These are phyloP conservation scores for Tilletia walkeri DNA, from an alignment of 1,284 basidiomycete species.

Conservation along the genomic window DNA sequence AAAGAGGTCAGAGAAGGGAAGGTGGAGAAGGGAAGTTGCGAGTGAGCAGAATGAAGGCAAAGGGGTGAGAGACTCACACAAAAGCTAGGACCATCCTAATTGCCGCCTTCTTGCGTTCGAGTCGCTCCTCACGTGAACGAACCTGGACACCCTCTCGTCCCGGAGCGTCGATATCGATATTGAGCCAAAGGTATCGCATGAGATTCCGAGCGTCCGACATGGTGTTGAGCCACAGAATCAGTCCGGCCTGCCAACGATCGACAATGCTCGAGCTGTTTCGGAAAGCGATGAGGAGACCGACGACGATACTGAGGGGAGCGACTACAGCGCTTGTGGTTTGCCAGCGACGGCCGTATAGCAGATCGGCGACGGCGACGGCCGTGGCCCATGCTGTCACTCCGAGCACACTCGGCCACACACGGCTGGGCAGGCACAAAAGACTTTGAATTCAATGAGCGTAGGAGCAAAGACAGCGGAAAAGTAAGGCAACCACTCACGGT, in stretches of 20 bases:
- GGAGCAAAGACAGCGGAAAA: no score
- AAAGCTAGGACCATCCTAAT: slow-evolving; percentile 8
- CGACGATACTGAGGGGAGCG: slow-evolving; percentile 82
- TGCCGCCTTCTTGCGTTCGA: slow-evolving; percentile 1
- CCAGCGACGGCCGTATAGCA: slow-evolving; percentile 63
- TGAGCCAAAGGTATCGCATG: slow-evolving; percentile 72
- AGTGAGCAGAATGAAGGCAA: background rate
- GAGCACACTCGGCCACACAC: slow-evolving; percentile 65
- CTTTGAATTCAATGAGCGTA: background rate
- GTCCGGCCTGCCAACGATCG: slow-evolving; percentile 75
- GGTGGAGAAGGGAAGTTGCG: background rate
- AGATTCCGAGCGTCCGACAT: slow-evolving; percentile 64
- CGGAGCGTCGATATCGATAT: slow-evolving; percentile 59
- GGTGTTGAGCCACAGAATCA: slow-evolving; percentile 68
- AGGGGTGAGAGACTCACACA: background rate
- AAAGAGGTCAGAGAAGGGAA: background rate
- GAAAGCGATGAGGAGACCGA: slow-evolving; percentile 60
- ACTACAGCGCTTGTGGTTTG: slow-evolving; percentile 72
- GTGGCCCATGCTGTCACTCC: slow-evolving; percentile 74
- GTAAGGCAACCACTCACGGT: background rate
- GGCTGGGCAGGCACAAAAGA: slow-evolving; percentile 58
- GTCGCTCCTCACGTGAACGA: slow-evolving; percentile 5
- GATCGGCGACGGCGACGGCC: slow-evolving; percentile 63
- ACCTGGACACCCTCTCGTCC: background rate
- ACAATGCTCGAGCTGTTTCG: slow-evolving; percentile 56